Base-by-base conservation (phyloP, 805 yeast species). In the Ogataea polymorpha region DNA sequence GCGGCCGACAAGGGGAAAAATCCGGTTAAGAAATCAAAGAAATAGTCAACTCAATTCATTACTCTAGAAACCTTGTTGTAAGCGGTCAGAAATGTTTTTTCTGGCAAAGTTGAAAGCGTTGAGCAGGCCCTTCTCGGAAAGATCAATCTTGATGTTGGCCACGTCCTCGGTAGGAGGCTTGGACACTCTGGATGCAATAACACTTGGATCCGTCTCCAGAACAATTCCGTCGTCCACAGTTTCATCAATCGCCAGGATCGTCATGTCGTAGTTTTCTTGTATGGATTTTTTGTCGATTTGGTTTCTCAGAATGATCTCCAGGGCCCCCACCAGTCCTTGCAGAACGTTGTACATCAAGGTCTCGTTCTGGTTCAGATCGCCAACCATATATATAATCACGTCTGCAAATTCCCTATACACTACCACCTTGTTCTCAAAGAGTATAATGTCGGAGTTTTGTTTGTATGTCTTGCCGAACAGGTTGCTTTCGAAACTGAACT, bases 141-240 rank as follows among this genome's bases (percentile, higher is more conserved):
- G 61, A 55, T 84, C 90, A 42, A 85, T 74, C 55, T 74, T 73
- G 54, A 79, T 67, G 47, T 74, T 72, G 27, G 74, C 69, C 23
- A 66, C 68, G 53, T 88, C 96, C 49, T 74, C 79, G 24, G 79
- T 65, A 33, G 96, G 96, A 23, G 93, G 81, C 45, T 79, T 77
- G n/a, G 98, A 86, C 18, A 90, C 96, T 66, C 99, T 78, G 12
- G 95, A 78, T 2, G 91, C 90, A 53, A 93, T 86, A 30, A 86
- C 80, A 25, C 83, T 78, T 5, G 95, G 80, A 56, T 93, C 97
- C 20, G 89, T 83, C 63, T 93, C 97, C 52, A 93, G 73, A 42
- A 93, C 80, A 49, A 93, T 79, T 29, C 98, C 99, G 59, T 90
- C 95, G 60, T 93, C 99, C 36, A 93, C 72, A 8, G 95, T 75